These are phyloP conservation scores for Entomortierella chlamydospora DNA, from an alignment of 192 early-diverging fungal genomes.

Conservation along the genomic window DNA sequence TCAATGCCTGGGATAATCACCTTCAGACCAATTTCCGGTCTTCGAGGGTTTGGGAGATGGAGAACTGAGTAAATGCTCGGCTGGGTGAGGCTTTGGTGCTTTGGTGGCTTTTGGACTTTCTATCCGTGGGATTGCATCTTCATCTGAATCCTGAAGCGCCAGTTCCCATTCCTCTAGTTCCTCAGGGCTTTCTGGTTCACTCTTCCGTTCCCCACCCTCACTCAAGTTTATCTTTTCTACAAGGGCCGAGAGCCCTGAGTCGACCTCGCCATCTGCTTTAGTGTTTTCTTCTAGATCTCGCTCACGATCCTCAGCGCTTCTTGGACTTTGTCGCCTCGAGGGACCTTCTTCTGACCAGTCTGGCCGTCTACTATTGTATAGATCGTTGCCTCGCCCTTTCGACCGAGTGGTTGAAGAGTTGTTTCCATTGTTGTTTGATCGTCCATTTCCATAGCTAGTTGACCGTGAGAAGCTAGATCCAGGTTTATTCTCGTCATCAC, in stretches of 20 bases:
- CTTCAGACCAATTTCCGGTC: conserved; percentile 42
- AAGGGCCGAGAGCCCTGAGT: background rate
- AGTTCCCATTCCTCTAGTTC: conserved; percentile 51
- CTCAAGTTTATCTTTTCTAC: conserved; percentile 8
- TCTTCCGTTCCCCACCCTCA: background rate
- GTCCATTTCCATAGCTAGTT: conserved; percentile 18
- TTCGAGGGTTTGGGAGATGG: conserved; percentile 4
- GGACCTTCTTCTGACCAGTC: conserved; percentile 19
- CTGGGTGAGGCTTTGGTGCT: conserved; percentile 14
- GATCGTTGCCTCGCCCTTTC: background rate
- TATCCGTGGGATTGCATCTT: conserved; percentile 29
- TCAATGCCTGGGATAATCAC: background rate
- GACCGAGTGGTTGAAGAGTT: background rate
- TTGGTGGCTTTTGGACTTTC: conserved; percentile 8
- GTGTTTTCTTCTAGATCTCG: background rate
- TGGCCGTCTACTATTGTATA: conserved; percentile 6
- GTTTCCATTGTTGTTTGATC: conserved; percentile 20
- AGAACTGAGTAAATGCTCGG: conserved; percentile 18
- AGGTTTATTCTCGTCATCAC: conserved; percentile 40
- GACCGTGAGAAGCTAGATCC: conserved; percentile 33
- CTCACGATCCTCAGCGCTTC: background rate
- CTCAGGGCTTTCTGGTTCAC: conserved; percentile 18
- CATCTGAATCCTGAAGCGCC: conserved; percentile 36
- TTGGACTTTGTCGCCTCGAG: conserved; percentile 8
- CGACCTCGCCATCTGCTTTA: background rate